Conservation (phyloP, 352 stramenopile genomes). For the Halophytophthora polymorphica region DNA sequence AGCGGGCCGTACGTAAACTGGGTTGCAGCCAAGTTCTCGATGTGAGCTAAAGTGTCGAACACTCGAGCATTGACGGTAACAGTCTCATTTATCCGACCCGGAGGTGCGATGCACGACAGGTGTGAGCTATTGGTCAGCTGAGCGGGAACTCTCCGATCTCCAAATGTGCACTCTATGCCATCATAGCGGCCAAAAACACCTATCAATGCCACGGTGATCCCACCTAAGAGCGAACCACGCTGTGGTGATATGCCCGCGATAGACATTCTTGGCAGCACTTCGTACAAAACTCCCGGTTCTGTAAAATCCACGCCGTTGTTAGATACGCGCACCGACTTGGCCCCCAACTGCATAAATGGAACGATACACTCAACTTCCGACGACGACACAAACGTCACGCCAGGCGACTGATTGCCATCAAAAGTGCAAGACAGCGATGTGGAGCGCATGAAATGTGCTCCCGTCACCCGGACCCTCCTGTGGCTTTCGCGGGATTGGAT, state of each 20-base stretch:
- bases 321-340: constrained; percentile 37
- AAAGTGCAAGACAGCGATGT: constrained; percentile 41
- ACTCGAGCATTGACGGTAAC: constrained; percentile 23
- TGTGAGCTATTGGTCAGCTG: constrained; percentile 20
- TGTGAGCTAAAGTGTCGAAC: constrained; percentile 24
- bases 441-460: constrained; percentile 53
- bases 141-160: constrained; percentile 19
- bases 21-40: constrained; percentile 5
- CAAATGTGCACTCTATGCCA: constrained; percentile 44
- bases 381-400: constrained; percentile 39
- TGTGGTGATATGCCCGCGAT: constrained; percentile 30
- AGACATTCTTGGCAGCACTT: constrained; percentile 34
- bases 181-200: constrained; percentile 35
- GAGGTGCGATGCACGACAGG: constrained; percentile 34
- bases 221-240: constrained; percentile 28
- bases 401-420: constrained; percentile 22
- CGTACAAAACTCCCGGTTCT: constrained; percentile 14
- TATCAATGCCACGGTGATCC: constrained; percentile 32
- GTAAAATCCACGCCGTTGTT: constrained; percentile 65
- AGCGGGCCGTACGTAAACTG: constrained; percentile 26
- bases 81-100: constrained; percentile 4
- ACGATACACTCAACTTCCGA: constrained; percentile 49
- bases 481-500: constrained; percentile 16
- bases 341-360: constrained; percentile 40
- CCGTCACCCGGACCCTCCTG: constrained; percentile 30